Percentiles rank a stretch among this genome's conserved stretches.
These are phyloP conservation scores for Phytophthora agathidicida DNA, from an alignment of 352 stramenopile genomes.

Conservation along the genomic window DNA sequence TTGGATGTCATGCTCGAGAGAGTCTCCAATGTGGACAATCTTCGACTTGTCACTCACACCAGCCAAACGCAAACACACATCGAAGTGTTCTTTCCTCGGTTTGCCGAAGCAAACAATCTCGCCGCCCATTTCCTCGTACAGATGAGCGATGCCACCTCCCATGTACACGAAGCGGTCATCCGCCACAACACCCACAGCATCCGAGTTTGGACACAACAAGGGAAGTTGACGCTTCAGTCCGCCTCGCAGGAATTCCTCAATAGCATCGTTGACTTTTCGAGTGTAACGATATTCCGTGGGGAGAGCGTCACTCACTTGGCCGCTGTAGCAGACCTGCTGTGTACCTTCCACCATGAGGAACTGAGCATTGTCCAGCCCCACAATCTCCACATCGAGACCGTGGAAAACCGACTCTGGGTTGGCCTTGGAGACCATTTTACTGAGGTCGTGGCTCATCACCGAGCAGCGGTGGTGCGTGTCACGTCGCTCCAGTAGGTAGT, in stretches of 20 bases:
- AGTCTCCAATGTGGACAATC: slow-evolving; percentile 72
- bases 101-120: slow-evolving; percentile 85
- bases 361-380: slow-evolving; percentile 44
- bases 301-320: slow-evolving; percentile 27
- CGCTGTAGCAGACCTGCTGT: slow-evolving; percentile 57
- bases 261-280: slow-evolving; percentile 39
- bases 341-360: slow-evolving; percentile 68
- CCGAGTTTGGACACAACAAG: slow-evolving; percentile 88
- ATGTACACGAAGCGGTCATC: slow-evolving; percentile 62
- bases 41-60: slow-evolving; percentile 33
- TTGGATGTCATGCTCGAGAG: slow-evolving; percentile 67
- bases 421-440: slow-evolving; percentile 29
- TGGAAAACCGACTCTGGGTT: slow-evolving; percentile 55
- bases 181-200: slow-evolving; percentile 75
- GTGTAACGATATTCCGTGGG: slow-evolving; percentile 53
- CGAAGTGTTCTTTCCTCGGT: slow-evolving; percentile 76
- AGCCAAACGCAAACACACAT: slow-evolving; percentile 56
- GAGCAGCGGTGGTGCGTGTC: slow-evolving; percentile 37
- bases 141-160: slow-evolving; percentile 80
- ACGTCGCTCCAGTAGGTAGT: slow-evolving; percentile 37
- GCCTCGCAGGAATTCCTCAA: slow-evolving; percentile 50
- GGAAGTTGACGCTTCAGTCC: slow-evolving; percentile 61
- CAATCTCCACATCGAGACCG: slow-evolving; percentile 48
- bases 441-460: slow-evolving; percentile 44
- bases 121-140: slow-evolving; percentile 81